These are phyloP conservation scores for Fusarium veterinarium DNA, from an alignment of 2,329 filamentous ascomycete species.

Conservation along the genomic window DNA sequence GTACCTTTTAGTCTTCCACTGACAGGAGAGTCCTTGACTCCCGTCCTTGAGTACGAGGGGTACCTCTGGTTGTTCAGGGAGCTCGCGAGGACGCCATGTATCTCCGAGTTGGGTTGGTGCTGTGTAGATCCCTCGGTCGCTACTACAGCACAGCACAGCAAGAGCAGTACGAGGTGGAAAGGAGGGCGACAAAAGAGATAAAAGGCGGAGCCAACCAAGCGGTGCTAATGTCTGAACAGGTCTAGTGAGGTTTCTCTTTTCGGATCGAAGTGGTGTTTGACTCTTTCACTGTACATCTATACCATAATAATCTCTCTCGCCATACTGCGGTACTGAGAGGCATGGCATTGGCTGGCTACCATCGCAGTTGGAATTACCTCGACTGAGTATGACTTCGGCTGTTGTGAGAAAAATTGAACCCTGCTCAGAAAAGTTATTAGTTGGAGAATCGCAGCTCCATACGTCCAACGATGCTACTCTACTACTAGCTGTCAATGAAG, in stretches of 20 bases:
- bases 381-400: background rate
- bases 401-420: background rate
- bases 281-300: background rate
- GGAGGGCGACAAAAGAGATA: slow-evolving; percentile 40
- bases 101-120: slow-evolving; percentile 29
- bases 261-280: slow-evolving; percentile 4
- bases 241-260: slow-evolving; percentile 31
- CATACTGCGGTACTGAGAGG: background rate
- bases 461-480: slow-evolving; percentile 13
- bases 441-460: slow-evolving; percentile 2
- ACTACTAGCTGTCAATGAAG: background rate
- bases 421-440: slow-evolving; percentile 3
- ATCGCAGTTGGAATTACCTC: background rate
- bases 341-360: background rate
- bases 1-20: slow-evolving; percentile 11
- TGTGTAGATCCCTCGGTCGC: slow-evolving; percentile 33
- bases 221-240: slow-evolving; percentile 29
- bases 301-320: background rate
- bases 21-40: slow-evolving; percentile 20
- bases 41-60: background rate
- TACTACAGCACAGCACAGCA: slow-evolving; percentile 7
- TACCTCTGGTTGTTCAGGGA: slow-evolving; percentile 12
- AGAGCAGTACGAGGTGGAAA: slow-evolving; percentile 29
- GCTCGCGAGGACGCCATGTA: slow-evolving; percentile 24
- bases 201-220: slow-evolving; percentile 35